phyloP scores from a whole-genome alignment of 768 basidiomycete species.

The Hypholoma fasciculare region DNA sequence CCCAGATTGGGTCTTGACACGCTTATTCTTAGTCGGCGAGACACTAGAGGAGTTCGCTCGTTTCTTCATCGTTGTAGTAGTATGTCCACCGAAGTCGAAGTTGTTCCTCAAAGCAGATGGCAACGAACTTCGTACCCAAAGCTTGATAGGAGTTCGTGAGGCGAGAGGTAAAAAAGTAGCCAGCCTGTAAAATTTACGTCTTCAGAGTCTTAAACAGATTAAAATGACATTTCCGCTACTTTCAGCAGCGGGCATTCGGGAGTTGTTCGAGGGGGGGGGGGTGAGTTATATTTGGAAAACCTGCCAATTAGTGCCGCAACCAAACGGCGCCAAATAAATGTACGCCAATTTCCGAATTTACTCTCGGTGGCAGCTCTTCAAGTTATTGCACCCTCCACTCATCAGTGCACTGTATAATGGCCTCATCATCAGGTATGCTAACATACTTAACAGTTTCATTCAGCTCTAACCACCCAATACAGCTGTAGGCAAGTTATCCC shows the following conservation, averaged over 20 bases:
- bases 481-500: constrained; percentile 82
- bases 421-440: constrained; percentile 41
- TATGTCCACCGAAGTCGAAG: not conserved
- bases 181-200: no score
- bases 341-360: not conserved
- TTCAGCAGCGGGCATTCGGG: no score
- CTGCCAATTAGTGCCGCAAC: not conserved
- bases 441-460: not conserved
- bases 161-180: no score
- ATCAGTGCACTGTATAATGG: constrained; percentile 25
- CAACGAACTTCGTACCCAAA: not conserved
- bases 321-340: constrained; percentile 12
- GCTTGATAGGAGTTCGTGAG: no score
- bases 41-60: constrained; percentile 8
- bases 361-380: not conserved
- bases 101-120: no score
- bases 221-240: no score
- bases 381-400: not conserved
- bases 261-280: no score
- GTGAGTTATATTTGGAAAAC: no score
- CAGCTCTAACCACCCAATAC: constrained; percentile 6
- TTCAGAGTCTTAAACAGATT: no score
- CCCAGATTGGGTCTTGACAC: constrained; percentile 12
- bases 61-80: constrained; percentile 20
- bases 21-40: constrained; percentile 18